Conservation (phyloP, 345 rosid genomes). For the Streptanthus diversifolius region DNA sequence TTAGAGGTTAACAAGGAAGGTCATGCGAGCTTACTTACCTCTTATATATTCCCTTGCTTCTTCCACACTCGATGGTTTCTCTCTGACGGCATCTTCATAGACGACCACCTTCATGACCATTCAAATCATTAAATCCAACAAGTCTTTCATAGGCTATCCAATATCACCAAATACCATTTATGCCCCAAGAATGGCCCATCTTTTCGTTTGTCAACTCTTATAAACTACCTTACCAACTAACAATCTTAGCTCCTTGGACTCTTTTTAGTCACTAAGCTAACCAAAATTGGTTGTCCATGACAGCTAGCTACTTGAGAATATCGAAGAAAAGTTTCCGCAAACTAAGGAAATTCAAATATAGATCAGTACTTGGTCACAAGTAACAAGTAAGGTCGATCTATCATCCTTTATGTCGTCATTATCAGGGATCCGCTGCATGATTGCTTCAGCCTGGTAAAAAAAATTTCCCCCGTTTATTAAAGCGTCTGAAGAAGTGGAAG, state of each 20-base stretch:
- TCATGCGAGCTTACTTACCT: conserved; percentile 46
- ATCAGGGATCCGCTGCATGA: conserved; percentile 49
- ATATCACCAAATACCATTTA: conserved; percentile 20
- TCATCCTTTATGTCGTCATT: conserved; percentile 48
- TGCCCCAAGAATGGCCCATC: not conserved
- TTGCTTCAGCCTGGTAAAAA: conserved; percentile 79
- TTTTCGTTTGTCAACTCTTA: not conserved
- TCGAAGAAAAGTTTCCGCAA: not conserved
- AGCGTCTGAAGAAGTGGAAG: conserved; percentile 15
- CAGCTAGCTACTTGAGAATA: not conserved
- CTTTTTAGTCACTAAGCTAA: not conserved
- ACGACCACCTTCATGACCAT: conserved; percentile 64
- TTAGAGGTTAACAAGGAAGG: not conserved
- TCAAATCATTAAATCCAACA: not conserved
- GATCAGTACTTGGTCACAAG: conserved; percentile 79
- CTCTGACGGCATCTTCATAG: conserved; percentile 73
- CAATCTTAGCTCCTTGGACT: not conserved
- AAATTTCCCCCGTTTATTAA: conserved; percentile 25
- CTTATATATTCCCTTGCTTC: conserved; percentile 72
- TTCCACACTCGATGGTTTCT: conserved; percentile 69
- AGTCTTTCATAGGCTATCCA: not conserved
- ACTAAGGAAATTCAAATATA: not conserved
- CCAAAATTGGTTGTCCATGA: not conserved
- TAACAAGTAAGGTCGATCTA: conserved; percentile 58
- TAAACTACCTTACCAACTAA: conserved; percentile 3